phyloP scores from a whole-genome alignment of 345 rosid genomes.

The Hibiscus syriacus region DNA sequence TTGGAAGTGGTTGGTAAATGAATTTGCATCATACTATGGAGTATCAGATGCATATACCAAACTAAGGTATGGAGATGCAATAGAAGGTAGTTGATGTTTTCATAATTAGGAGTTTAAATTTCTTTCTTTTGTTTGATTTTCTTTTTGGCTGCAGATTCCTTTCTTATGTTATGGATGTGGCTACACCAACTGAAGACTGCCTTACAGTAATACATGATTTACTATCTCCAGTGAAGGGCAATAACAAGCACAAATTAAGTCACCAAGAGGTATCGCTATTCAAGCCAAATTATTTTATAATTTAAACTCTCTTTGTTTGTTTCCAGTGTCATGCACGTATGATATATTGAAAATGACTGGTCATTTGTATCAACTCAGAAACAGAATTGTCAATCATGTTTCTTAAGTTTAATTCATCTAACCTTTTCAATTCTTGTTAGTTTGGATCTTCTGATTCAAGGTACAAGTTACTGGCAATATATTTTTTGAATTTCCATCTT shows the following conservation, averaged over 20 bases:
- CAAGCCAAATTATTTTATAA: neutral
- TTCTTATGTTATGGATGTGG: constrained; percentile 94
- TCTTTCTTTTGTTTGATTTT: neutral
- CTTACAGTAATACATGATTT: constrained; percentile 65
- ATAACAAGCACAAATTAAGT: constrained; percentile 61
- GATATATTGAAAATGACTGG: neutral
- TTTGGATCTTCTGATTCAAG: neutral
- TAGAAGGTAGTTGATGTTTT: constrained; percentile 1
- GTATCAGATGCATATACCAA: constrained; percentile 85
- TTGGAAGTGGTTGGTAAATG: constrained; percentile 84
- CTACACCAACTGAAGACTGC: constrained; percentile 90
- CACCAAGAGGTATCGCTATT: constrained; percentile 70
- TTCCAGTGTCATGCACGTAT: neutral
- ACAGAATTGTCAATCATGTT: neutral
- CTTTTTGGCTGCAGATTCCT: constrained; percentile 54
- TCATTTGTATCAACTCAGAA: neutral
- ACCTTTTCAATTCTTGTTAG: too few species aligned
- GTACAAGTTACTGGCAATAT: neutral
- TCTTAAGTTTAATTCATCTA: neutral
- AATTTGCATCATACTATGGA: constrained; percentile 84
- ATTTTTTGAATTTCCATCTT: neutral
- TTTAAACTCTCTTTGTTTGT: neutral
- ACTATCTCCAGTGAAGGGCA: constrained; percentile 66
- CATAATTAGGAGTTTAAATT: neutral
- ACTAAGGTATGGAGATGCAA: constrained; percentile 44